Evolutionary conservation across 2,329 filamentous ascomycete genomes (phyloP).

Genomic region (Aspergillus brasiliensis): DNA sequence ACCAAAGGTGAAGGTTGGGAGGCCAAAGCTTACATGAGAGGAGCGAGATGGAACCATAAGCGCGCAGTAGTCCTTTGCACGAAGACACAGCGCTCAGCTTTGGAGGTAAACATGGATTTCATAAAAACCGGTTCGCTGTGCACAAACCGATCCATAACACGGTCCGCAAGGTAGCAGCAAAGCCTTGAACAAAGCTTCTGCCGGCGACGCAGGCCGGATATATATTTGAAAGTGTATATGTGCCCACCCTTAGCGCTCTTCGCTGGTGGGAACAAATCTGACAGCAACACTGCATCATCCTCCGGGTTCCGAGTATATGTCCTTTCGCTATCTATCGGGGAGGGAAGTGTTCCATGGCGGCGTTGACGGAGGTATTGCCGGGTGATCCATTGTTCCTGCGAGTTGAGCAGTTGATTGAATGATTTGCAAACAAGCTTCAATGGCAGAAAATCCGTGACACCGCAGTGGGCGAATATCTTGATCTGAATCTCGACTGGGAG

Average conservation of each 20-base stretch:
- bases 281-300: constrained; percentile 47
- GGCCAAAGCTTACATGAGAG: constrained; percentile 39
- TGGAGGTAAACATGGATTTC: constrained; percentile 36
- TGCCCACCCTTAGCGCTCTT: constrained; percentile 39
- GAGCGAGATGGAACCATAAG: constrained; percentile 44
- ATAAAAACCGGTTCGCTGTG: constrained; percentile 34
- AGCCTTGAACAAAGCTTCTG: constrained; percentile 43
- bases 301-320: constrained; percentile 45
- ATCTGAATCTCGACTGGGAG: constrained; percentile 47
- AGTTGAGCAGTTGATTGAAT: constrained; percentile 39
- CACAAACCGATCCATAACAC: constrained; percentile 43
- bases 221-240: constrained; percentile 45
- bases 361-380: constrained; percentile 45
- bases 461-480: constrained; percentile 44
- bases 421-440: constrained; percentile 44
- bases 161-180: constrained; percentile 45
- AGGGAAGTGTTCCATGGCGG: constrained; percentile 46
- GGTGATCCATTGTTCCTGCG: constrained; percentile 44
- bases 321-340: constrained; percentile 37
- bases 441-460: constrained; percentile 38
- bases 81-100: constrained; percentile 36
- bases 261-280: constrained; percentile 45
- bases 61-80: constrained; percentile 36
- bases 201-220: constrained; percentile 39
- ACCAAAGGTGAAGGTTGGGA: neutral